Evolutionary conservation across 73 alveolate genomes (phyloP), one percentile per base, ranked within the genome.

Genomic region (Urostyla sp.): DNA sequence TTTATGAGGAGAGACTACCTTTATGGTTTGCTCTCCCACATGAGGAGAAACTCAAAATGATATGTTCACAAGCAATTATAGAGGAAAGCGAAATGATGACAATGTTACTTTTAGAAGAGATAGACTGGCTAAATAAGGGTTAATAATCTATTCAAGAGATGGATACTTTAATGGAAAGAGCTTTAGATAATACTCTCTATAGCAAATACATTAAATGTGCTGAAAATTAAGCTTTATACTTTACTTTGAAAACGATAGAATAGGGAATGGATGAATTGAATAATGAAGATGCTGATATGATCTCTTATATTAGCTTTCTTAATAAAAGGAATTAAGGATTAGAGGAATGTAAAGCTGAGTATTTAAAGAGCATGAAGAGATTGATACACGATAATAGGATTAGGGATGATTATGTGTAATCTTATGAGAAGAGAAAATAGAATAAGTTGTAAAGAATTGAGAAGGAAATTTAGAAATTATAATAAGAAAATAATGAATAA

Each of bases 91-190:
- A 63, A 40, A 63, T 63, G 79, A 34, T 63, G 58, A 60, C 37
- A 31, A 63, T 63, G 79, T 32, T 63, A 8, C 16, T 63, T 26
- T 21, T 63, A 16, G 79, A 63, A 63, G 79, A 63, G 44, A 63
- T 63, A 43, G 79, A 63, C 26, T 63, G 79, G 79, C 36, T 63
- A 43, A 60, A 60, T 5, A 63, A 63, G 26, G 79, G 79, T 18
- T 20, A 43, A 1, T 40, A 63, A 21, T 43, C 37, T 30, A 21
- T 63, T 10, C 50, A 63, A 16, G 24, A 24, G 24, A 44, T 63
- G 15, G 79, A 63, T 23, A 40, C 16, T 6, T 43, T 63, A 13
- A 18, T 63, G 20, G 79, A 63, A 32, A 63, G 79, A 63, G 79
- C 61, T 18, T 23, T 63, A 38, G 79, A 63, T 24, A 63, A 63